Base-by-base conservation (phyloP, 2,329 filamentous ascomycete species). In the Pseudogymnoascus sp. region DNA sequence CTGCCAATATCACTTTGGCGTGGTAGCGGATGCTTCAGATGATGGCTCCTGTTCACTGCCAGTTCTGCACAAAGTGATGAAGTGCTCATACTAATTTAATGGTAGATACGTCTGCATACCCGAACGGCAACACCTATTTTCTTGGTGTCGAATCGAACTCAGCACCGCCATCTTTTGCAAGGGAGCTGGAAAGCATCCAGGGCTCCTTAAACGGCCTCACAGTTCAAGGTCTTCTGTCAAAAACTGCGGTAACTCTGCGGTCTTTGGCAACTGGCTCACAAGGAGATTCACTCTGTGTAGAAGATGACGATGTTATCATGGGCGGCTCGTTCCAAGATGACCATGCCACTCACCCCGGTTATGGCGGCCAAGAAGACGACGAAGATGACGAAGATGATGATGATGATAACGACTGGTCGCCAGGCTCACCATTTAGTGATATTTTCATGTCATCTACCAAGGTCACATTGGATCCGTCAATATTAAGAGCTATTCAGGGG, bases 41-140 rank as follows among this genome's bases (percentile, higher is more conserved):
- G 21, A 26, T 46, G 13, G 21, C 13, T 46, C 19, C 42, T 26
- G 42, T 46, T 15, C 13, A 46, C 11, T 23, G 7, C 42, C 21
- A 23, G 9, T 15, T 44, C 21, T 29, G 4, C 23, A 11, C 21
- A 50, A 26, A 26, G 15, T 53, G 17, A 56, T 56, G 17, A 33
- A 33, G 17, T 21, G 2, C 2, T 9, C 17, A 33, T 56, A 33
- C 50, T 56, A 56, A 56, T 21, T 21, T 33, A 33, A 56, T 15
- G 29, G 11, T 56, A 56, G 50, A 56, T 4, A 33, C 17, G 6
- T 79, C 79, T 11, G 81, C 83, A 7, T 90, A 90, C 67, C 86
- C 86, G 0, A 75, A 75, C 1, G 72, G 74, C 38, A 85, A 88
- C 67, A 75, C 75, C n/a, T 87, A 80, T 71, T 80, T 84, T 70